Evolutionary conservation across 164 flowering plant species (phyloP), one percentile per base, ranked within the genome.

Genomic region (Santalum album): DNA sequence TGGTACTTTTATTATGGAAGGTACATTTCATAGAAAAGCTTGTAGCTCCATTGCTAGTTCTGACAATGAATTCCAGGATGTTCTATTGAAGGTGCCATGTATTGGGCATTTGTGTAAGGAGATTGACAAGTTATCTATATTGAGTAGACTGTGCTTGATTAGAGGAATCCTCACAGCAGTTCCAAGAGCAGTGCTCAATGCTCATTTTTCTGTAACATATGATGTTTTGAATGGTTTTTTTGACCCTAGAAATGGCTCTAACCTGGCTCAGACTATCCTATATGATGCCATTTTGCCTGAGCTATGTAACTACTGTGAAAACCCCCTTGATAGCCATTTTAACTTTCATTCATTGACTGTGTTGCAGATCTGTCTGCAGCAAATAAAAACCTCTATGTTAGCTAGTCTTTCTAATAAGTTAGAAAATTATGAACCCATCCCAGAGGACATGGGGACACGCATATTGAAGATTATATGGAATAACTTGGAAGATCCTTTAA

Each of bases 401-500:
- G 69, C 76, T 55, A 70, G 81, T 48, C 73, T 69, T 32, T 68
- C 63, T 5, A 57, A 60, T 42, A 2, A 27, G 25, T 61, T 73
- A 17, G 69, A 63, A 23, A 52, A 66, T 46, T 85, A 77, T 67
- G 74, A 73, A 54, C 92, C 85, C 16, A 69, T 94, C 24, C 67
- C 88, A 2, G 96, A 81, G 64, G 76, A 72, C 1, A 69, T 83
- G 78, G 89, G 81, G 7, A 36, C 71, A 22, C 79, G 89, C 34
- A 66, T 94, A 58, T 50, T 87, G 69, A 80, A 73, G 66, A 84
- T 90, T 32, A 76, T 94, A 60, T 94, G 99, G 99, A 87, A 84
- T 75, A 94, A 90, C 64, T 77, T 94, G 68, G 97, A 94, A 69
- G 99, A 94, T 69, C 90, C 97, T n/a, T 56, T 94, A 51, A 94